phyloP scores from a whole-genome alignment of 179 eudicot species.

The Patellifolia procumbens region DNA sequence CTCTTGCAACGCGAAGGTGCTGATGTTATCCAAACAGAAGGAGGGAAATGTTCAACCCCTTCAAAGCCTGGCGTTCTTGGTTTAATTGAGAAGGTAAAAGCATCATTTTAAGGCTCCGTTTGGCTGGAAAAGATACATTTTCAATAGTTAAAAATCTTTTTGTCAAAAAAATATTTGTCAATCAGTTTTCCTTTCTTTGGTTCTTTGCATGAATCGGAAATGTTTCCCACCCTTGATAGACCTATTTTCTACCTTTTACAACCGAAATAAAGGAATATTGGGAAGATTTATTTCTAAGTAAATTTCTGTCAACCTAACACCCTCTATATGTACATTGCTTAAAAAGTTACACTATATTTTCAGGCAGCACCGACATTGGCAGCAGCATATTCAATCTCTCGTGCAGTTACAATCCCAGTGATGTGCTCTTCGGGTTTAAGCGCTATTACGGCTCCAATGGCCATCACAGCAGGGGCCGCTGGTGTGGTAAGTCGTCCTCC shows the following conservation, averaged over 20 bases:
- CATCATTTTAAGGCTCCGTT: no score
- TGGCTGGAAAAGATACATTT: no score
- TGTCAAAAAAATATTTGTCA: no score
- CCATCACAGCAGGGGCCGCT: conserved; percentile 90
- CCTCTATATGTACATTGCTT: background rate
- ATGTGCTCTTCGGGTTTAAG: conserved; percentile 93
- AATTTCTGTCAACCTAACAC: no score
- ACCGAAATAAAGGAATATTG: no score
- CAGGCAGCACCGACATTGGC: conserved; percentile 90
- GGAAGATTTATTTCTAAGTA: no score
- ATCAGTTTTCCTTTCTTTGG: no score
- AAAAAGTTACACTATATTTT: background rate
- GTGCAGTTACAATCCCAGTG: conserved; percentile 78
- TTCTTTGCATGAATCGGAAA: no score
- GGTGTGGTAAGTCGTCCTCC: conserved; percentile 62
- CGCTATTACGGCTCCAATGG: conserved; percentile 85
- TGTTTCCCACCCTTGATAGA: no score
- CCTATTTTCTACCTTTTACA: no score
- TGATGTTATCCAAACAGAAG: conserved; percentile 90
- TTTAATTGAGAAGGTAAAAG: conserved; percentile 74
- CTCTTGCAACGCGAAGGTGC: conserved; percentile 78
- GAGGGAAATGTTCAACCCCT: conserved; percentile 82
- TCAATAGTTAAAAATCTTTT: no score
- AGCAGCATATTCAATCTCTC: conserved; percentile 85
- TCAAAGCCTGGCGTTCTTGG: conserved; percentile 85